Percentiles rank a stretch among this genome's conserved stretches.
phyloP scores from a whole-genome alignment of 257 asterid genomes.

The Solanum lignicaule region DNA sequence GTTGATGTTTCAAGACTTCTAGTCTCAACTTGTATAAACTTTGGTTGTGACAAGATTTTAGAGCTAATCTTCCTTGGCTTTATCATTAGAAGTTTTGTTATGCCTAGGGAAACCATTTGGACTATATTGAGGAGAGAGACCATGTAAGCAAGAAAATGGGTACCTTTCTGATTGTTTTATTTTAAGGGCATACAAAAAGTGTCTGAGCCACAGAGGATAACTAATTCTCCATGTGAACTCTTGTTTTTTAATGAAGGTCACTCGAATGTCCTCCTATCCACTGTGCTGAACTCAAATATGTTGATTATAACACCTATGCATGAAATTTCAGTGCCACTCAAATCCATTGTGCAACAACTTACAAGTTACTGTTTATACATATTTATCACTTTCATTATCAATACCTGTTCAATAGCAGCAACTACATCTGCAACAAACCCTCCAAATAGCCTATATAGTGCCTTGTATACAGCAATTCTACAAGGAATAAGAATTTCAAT shows the following conservation, averaged over 20 bases:
- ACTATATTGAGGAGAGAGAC: neutral
- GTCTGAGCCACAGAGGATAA: neutral
- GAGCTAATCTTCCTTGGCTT: neutral
- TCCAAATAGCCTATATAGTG: constrained; percentile 89
- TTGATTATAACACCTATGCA: neutral
- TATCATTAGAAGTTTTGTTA: neutral
- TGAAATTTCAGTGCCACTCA: neutral
- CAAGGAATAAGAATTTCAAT: constrained; percentile 14
- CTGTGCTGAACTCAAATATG: neutral
- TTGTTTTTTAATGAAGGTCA: neutral
- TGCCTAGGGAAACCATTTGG: neutral
- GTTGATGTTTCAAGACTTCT: neutral
- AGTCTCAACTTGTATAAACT: neutral
- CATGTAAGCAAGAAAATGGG: neutral
- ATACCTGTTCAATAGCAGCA: constrained; percentile 99
- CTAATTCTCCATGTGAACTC: neutral
- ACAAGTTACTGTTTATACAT: neutral
- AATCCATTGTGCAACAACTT: neutral
- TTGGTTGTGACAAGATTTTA: neutral
- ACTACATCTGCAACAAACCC: constrained; percentile 96
- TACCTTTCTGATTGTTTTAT: neutral
- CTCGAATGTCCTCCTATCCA: neutral
- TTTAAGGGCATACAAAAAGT: neutral
- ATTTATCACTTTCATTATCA: neutral
- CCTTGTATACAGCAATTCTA: constrained; percentile 98